Conservation (phyloP, 1,139 yeast species). For the Protomyces pachydermus region DNA sequence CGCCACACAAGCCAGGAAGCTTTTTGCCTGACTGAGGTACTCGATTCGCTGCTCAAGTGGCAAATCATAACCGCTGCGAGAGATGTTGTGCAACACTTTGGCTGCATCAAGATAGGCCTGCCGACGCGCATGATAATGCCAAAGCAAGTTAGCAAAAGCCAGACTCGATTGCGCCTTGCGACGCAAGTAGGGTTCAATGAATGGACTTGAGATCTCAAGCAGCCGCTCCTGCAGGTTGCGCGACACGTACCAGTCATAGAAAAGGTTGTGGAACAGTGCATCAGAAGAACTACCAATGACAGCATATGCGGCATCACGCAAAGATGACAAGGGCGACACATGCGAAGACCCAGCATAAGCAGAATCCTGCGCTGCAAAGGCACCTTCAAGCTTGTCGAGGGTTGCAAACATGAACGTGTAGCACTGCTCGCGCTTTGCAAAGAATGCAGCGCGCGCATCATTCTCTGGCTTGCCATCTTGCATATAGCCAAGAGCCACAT, state of each 20-base stretch:
- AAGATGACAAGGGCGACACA: constrained; percentile 45
- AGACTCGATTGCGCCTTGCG: constrained; percentile 65
- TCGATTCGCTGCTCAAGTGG: constrained; percentile 73
- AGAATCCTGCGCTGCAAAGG: constrained; percentile 47
- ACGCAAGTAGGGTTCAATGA: constrained; percentile 67
- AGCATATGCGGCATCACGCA: constrained; percentile 68
- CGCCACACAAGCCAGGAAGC: constrained; percentile 68
- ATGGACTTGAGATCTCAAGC: constrained; percentile 68
- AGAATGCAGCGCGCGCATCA: constrained; percentile 48
- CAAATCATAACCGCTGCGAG: constrained; percentile 64
- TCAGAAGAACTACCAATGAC: constrained; percentile 72
- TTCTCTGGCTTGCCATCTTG: constrained; percentile 48
- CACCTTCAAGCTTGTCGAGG: constrained; percentile 60
- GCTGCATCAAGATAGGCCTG: constrained; percentile 81
- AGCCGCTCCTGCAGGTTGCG: constrained; percentile 74
- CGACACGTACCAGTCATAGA: constrained; percentile 86
- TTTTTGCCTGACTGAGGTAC: constrained; percentile 84
- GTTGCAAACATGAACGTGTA: constrained; percentile 72
- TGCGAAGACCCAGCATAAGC: constrained; percentile 28
- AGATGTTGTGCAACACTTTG: constrained; percentile 64
- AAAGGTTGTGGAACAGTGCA: constrained; percentile 77
- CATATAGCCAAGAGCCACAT: constrained; percentile 52
- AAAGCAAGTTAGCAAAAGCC: constrained; percentile 71
- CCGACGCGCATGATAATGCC: constrained; percentile 84
- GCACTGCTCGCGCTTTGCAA: constrained; percentile 51